These are phyloP conservation scores for Ramichloridium luteum DNA, from an alignment of 2,329 filamentous ascomycete species.

Conservation along the genomic window DNA sequence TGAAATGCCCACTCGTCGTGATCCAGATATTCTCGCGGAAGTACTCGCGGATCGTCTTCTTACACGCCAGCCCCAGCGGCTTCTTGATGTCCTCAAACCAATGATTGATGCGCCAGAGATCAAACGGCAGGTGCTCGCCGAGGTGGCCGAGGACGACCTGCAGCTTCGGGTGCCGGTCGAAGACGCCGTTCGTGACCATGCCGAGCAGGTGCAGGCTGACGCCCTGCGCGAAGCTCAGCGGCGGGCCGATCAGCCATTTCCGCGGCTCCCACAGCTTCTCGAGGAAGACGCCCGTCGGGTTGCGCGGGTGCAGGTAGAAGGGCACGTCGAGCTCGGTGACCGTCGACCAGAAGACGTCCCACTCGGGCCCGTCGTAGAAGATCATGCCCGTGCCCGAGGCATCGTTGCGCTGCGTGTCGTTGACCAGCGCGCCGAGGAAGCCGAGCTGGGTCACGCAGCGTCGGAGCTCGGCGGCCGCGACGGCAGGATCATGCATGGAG, in stretches of 20 bases:
- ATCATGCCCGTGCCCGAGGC: slow-evolving; percentile 47
- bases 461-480: slow-evolving; percentile 39
- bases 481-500: slow-evolving; percentile 38
- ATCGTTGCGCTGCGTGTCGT: slow-evolving; percentile 41
- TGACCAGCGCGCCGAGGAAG: slow-evolving; percentile 26
- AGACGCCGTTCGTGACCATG: slow-evolving; percentile 39
- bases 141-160: slow-evolving; percentile 39
- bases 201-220: slow-evolving; percentile 47
- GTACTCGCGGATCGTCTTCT: slow-evolving; percentile 40
- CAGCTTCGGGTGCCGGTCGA: slow-evolving; percentile 36
- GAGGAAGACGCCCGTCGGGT: slow-evolving; percentile 36
- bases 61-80: slow-evolving; percentile 36
- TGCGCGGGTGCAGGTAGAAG: slow-evolving; percentile 50
- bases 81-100: slow-evolving; percentile 47
- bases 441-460: slow-evolving; percentile 41
- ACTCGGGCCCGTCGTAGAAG: slow-evolving; percentile 52
- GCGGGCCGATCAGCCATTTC: slow-evolving; percentile 48
- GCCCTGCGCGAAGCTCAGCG: slow-evolving; percentile 46
- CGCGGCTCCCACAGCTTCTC: slow-evolving; percentile 48
- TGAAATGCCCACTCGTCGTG: slow-evolving; percentile 46
- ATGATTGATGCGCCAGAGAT: slow-evolving; percentile 35
- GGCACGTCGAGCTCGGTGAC: slow-evolving; percentile 49
- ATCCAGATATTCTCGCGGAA: slow-evolving; percentile 46
- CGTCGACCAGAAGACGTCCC: slow-evolving; percentile 50
- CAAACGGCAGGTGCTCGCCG: slow-evolving; percentile 39